phyloP scores from a whole-genome alignment of 805 yeast species.

The Saturnispora sekii region DNA sequence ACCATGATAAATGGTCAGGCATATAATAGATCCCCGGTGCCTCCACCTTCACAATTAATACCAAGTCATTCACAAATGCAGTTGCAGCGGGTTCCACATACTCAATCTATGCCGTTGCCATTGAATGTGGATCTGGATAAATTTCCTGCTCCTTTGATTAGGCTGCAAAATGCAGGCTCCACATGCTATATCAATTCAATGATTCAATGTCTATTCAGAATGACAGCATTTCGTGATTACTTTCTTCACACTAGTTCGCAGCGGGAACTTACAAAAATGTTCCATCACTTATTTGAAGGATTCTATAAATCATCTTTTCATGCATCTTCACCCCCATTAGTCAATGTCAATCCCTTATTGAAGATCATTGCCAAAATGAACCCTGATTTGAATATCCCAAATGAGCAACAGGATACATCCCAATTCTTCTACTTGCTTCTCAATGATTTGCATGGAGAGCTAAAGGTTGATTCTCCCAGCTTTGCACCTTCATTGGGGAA shows the following conservation, averaged over 20 bases:
- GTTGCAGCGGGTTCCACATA: conserved; percentile 23
- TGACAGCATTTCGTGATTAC: conserved; percentile 38
- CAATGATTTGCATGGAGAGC: conserved; percentile 62
- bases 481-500: conserved; percentile 19
- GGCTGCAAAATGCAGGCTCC: conserved; percentile 58
- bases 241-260: conserved; percentile 30
- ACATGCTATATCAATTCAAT: conserved; percentile 73
- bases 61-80: conserved; percentile 12
- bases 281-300: conserved; percentile 45
- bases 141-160: conserved; percentile 16
- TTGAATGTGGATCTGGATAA: background rate
- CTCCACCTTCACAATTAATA: conserved; percentile 1
- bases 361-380: conserved; percentile 39
- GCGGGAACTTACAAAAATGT: conserved; percentile 33
- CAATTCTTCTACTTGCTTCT: conserved; percentile 60
- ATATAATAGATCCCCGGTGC: background rate
- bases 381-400: conserved; percentile 61
- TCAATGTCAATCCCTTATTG: conserved; percentile 54
- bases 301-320: conserved; percentile 29
- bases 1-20: too few relatives aligned
- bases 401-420: conserved; percentile 76
- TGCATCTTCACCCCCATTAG: conserved; percentile 47
- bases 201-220: conserved; percentile 57
- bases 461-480: conserved; percentile 21
- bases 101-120: background rate